A percentile compares a stretch with the other conserved stretches of the same genome.
These are phyloP conservation scores for Schrenkiella parvula DNA, from an alignment of 345 rosid genomes.

Conservation along the genomic window DNA sequence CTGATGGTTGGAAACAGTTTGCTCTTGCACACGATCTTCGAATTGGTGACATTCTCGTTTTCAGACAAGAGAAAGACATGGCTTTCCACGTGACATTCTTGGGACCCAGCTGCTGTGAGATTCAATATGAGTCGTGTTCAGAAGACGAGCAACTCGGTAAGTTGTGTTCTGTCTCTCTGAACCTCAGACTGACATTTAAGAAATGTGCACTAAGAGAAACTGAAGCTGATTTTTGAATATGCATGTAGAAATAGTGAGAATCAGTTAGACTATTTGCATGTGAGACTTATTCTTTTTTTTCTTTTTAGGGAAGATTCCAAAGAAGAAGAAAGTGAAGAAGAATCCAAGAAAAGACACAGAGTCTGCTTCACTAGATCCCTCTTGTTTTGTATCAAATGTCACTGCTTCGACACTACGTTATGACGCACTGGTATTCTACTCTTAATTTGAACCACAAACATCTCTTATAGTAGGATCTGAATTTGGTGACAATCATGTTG, in stretches of 20 bases:
- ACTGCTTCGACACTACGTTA: not conserved
- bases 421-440: not conserved
- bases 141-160: not conserved
- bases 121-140: slow-evolving; percentile 7
- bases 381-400: slow-evolving; percentile 1
- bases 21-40: slow-evolving; percentile 18
- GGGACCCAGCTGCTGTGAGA: slow-evolving; percentile 21
- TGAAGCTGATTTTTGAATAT: not conserved
- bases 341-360: not conserved
- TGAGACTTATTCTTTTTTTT: not conserved
- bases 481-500: not conserved
- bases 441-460: not conserved
- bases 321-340: not conserved
- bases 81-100: slow-evolving; percentile 7
- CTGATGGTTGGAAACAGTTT: slow-evolving; percentile 23
- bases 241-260: not conserved
- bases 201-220: not conserved
- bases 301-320: not conserved
- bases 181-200: not conserved
- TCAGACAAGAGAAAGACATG: slow-evolving; percentile 18
- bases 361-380: not conserved
- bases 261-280: not conserved
- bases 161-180: not conserved
- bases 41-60: slow-evolving; percentile 8
- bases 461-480: not conserved